Evolutionary conservation across 1,284 basidiomycete genomes (phyloP).

Genomic region (Ustilago bromivora): DNA sequence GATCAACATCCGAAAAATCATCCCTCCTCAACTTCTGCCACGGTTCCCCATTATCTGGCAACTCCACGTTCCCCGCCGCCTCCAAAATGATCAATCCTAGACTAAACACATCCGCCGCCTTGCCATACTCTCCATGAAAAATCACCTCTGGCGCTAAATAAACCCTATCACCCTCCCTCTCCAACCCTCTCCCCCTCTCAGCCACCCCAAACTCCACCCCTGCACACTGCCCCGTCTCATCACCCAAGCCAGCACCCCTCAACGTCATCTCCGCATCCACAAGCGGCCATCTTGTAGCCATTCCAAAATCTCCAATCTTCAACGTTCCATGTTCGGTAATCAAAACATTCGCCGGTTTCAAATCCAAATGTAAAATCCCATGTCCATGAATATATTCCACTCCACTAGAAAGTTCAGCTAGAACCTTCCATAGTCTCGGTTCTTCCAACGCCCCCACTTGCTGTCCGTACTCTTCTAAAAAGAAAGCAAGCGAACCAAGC

Average conservation of each 20-base stretch:
- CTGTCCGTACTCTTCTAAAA: constrained; percentile 92
- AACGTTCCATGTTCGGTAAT: constrained; percentile 88
- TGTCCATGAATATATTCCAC: constrained; percentile 88
- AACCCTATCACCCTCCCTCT: constrained; percentile 95
- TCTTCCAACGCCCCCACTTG: constrained; percentile 87
- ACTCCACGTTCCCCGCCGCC: constrained; percentile 92
- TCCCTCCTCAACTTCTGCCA: constrained; percentile 94
- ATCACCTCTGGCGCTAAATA: constrained; percentile 99
- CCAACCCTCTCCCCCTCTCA: constrained; percentile 39
- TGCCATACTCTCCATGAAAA: constrained; percentile 84
- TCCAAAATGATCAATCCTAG: constrained; percentile 96
- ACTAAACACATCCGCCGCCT: constrained; percentile 96
- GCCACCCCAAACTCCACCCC: constrained; percentile 18
- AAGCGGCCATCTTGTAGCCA: constrained; percentile 68
- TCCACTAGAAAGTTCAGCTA: constrained; percentile 83
- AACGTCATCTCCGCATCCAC: constrained; percentile 59
- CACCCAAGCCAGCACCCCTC: constrained; percentile 57
- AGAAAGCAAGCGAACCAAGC: constrained; percentile 88
- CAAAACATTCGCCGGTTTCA: constrained; percentile 98
- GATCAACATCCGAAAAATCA: constrained; percentile 89
- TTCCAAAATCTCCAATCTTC: constrained; percentile 98
- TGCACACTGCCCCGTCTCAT: constrained; percentile 11
- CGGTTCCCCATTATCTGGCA: constrained; percentile 93
- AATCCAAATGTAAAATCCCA: constrained; percentile 92
- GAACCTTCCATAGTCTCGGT: constrained; percentile 94